Evolutionary conservation across 768 basidiomycete species (phyloP).

Genomic region (Tylopilus vinaceipallidus): DNA sequence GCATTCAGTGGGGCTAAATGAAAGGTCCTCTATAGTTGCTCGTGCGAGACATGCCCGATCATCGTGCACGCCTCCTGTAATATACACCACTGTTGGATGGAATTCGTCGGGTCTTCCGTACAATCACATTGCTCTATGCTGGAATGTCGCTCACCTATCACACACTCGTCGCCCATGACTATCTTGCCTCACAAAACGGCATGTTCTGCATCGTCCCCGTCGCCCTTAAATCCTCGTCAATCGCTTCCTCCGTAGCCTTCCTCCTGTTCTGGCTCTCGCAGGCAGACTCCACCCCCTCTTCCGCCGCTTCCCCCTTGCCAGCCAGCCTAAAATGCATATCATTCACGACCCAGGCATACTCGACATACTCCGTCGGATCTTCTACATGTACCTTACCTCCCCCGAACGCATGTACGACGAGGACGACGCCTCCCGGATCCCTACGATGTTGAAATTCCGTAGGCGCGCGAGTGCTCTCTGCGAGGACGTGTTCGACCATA

Average conservation of each 20-base stretch:
- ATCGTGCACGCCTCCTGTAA: no score
- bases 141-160: no score
- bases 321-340: conserved; percentile 57
- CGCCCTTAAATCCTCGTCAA: conserved; percentile 78
- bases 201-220: conserved; percentile 83
- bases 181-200: conserved; percentile 61
- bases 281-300: conserved; percentile 32
- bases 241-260: conserved; percentile 67
- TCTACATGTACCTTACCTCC: conserved; percentile 36
- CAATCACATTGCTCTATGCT: no score
- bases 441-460: conserved; percentile 75
- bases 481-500: conserved; percentile 83
- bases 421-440: conserved; percentile 68
- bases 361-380: conserved; percentile 59
- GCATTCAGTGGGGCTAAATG: no score
- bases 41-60: no score
- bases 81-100: no score
- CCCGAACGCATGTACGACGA: conserved; percentile 53
- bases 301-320: conserved; percentile 34
- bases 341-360: conserved; percentile 84
- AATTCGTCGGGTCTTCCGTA: no score
- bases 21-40: no score
- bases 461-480: conserved; percentile 72
- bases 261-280: conserved; percentile 48
- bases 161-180: no score